These are phyloP conservation scores for Globisporangium apiculatum DNA, from an alignment of 352 stramenopile species.

Conservation along the genomic window DNA sequence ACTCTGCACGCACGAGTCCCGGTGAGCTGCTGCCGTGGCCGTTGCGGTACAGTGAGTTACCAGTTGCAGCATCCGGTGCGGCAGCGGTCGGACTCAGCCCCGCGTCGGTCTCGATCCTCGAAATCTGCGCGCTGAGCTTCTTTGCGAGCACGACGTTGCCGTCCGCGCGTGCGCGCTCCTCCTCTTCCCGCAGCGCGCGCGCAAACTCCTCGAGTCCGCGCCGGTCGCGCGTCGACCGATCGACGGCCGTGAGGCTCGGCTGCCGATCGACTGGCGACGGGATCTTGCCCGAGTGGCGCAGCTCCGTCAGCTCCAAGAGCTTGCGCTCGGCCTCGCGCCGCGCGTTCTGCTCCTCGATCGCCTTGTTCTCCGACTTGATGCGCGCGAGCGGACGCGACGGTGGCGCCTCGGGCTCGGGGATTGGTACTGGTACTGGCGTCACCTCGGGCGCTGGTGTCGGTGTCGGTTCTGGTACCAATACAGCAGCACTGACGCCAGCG, in stretches of 20 bases:
- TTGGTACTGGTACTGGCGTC: constrained; percentile 7
- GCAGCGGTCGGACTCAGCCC: constrained; percentile 4
- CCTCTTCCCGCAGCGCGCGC: constrained; percentile 69
- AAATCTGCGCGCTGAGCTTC: constrained; percentile 72
- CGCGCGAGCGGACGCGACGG: constrained; percentile 20
- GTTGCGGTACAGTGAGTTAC: constrained; percentile 19
- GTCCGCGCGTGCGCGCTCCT: constrained; percentile 71
- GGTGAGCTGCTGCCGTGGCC: constrained; percentile 21
- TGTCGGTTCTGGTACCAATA: not conserved
- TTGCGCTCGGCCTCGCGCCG: constrained; percentile 76
- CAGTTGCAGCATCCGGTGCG: constrained; percentile 17
- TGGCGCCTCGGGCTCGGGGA: constrained; percentile 20
- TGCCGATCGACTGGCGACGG: constrained; percentile 37
- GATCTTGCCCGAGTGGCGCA: constrained; percentile 59
- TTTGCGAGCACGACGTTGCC: constrained; percentile 69
- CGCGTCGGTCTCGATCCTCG: constrained; percentile 61
- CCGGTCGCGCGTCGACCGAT: constrained; percentile 63
- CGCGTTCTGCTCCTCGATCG: constrained; percentile 68
- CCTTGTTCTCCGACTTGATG: constrained; percentile 41
- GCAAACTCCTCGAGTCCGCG: constrained; percentile 73
- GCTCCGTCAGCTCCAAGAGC: constrained; percentile 73
- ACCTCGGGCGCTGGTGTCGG: not conserved
- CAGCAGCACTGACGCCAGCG: too few relatives aligned
- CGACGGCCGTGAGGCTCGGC: constrained; percentile 40
- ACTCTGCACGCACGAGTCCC: constrained; percentile 8